Evolutionary conservation across 305 asterid species (phyloP).

Genomic region (Plantago rigida): DNA sequence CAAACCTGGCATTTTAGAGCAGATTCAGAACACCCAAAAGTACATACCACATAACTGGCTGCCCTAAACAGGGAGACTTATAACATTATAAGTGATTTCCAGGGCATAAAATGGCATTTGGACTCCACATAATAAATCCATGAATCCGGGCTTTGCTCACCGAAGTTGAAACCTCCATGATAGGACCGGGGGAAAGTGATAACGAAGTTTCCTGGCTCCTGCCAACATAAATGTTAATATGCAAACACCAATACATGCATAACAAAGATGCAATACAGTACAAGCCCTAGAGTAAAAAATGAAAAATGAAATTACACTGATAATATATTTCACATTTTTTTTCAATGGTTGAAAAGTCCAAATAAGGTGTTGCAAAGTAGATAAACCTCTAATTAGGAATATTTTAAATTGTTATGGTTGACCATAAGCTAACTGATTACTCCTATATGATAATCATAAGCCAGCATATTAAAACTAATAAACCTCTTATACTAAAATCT

Average conservation of each 20-base stretch:
- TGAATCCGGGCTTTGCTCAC: constrained; percentile 38
- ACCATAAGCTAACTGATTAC: not conserved
- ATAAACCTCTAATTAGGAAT: not conserved
- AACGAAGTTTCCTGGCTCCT: constrained; percentile 97
- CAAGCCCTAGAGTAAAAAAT: constrained; percentile 10
- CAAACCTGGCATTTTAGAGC: constrained; percentile 51
- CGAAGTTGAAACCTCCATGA: constrained; percentile 96
- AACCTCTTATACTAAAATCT: not conserved
- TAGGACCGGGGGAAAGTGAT: constrained; percentile 93
- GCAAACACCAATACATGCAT: not conserved
- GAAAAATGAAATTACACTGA: constrained; percentile 4
- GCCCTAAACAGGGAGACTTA: not conserved
- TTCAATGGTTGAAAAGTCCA: constrained; percentile 2
- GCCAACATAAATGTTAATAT: constrained; percentile 29
- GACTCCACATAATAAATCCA: constrained; percentile 13
- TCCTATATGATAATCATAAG: not conserved
- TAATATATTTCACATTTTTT: constrained; percentile 9
- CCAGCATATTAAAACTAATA: not conserved
- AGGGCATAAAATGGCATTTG: constrained; percentile 10
- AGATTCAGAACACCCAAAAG: constrained; percentile 19
- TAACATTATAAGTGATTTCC: not conserved
- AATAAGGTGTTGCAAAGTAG: not conserved
- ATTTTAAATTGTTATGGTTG: not conserved
- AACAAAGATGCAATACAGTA: constrained; percentile 3
- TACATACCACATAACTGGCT: not conserved